Evolutionary conservation across 129 eudicot species (phyloP).

Genomic region (Ambrosia artemisiifolia): DNA sequence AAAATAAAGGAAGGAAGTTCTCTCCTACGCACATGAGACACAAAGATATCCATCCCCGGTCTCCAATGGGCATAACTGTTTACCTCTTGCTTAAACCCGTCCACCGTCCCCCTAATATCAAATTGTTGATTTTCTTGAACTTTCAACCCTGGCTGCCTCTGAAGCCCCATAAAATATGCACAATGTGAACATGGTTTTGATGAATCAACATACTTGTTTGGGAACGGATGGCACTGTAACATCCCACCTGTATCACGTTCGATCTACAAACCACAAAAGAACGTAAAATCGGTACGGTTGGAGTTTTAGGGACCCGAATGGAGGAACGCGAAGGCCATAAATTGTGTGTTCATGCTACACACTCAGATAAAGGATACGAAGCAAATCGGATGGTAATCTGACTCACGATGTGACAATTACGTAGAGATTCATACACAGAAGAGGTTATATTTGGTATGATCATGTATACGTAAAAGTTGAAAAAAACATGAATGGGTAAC

Average conservation of each 20-base stretch:
- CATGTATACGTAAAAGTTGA: too few species aligned
- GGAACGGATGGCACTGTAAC: constrained; percentile 44
- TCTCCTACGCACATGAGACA: constrained; percentile 41
- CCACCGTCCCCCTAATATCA: constrained; percentile 30
- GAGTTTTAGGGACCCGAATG: too few species aligned
- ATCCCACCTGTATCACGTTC: constrained; percentile 30
- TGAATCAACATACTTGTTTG: constrained; percentile 31
- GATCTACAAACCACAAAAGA: constrained; percentile 26
- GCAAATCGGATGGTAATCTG: too few species aligned
- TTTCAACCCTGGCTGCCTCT: constrained; percentile 37
- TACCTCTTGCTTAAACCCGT: constrained; percentile 25
- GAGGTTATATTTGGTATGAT: not conserved
- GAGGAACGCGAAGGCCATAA: too few species aligned
- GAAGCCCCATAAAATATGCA: constrained; percentile 44
- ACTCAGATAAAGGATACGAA: too few species aligned
- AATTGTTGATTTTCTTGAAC: constrained; percentile 40
- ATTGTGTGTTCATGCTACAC: too few species aligned
- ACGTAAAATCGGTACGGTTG: too few species aligned
- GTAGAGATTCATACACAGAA: too few species aligned
- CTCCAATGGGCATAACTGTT: constrained; percentile 30
- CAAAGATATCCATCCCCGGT: constrained; percentile 36
- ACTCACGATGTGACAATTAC: too few species aligned
- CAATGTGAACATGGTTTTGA: constrained; percentile 33
- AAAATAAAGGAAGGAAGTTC: constrained; percentile 39
- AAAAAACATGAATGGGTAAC: too few species aligned